These are phyloP conservation scores for Volvox carteri DNA, from an alignment of 163 green algal species.

Conservation along the genomic window DNA sequence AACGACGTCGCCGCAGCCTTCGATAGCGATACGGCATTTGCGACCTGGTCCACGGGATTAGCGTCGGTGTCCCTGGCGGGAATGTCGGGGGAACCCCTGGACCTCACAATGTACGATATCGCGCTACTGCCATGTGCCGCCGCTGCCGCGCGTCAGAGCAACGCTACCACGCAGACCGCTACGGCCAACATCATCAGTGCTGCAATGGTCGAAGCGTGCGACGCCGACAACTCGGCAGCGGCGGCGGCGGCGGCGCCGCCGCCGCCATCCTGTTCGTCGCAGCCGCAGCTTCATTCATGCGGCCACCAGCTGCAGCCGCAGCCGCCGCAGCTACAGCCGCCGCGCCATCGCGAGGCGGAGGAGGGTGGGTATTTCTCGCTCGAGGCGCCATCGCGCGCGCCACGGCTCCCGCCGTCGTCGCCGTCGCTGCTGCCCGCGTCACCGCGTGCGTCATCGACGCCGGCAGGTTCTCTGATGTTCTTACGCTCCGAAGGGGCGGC, in stretches of 20 bases:
- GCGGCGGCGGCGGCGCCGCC: too few relatives aligned
- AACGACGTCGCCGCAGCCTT: background rate
- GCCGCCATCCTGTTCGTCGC: background rate
- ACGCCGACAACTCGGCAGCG: background rate
- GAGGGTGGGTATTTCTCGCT: constrained; percentile 2
- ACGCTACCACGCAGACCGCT: background rate
- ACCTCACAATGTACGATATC: constrained; percentile 11
- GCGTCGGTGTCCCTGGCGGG: background rate
- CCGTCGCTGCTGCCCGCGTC: background rate
- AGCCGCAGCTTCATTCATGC: background rate
- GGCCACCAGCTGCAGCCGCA: background rate
- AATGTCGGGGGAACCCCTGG: background rate
- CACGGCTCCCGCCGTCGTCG: background rate
- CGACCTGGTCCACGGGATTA: background rate
- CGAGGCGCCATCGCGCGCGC: background rate
- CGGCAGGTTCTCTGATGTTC: background rate
- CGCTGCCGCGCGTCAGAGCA: constrained; percentile 3
- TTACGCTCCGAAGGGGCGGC: background rate
- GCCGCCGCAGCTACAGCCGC: background rate
- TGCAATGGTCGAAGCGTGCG: background rate
- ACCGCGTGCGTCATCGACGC: background rate
- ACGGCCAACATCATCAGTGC: background rate
- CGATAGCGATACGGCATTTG: background rate
- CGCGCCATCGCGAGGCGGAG: background rate
- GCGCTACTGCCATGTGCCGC: background rate